Base-by-base conservation (phyloP, 2,329 filamentous ascomycete genomes). In the Alternaria ventricosa region DNA sequence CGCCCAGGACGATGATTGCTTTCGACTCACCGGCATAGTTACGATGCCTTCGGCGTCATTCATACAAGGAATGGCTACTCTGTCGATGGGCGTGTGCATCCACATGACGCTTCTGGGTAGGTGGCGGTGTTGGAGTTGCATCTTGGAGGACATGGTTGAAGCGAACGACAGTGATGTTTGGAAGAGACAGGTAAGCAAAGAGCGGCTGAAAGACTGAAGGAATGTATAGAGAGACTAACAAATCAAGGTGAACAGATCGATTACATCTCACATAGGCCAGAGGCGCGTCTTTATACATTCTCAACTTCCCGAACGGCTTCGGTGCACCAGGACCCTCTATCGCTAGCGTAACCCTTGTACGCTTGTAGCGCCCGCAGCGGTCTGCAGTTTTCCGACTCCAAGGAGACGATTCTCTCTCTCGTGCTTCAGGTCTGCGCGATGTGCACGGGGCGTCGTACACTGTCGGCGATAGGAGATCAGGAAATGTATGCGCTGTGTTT, bases 1-100 rank as follows among this genome's bases (percentile, higher is more conserved):
- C 15, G 11, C 27, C 28, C 22, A 36, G 13, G 22, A 36, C 11
- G 3, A 9, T 18, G 50, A 13, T 20, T 23, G 6, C 11, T 11
- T 15, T 28, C 36, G n/a, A 72, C 76, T 27, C 58, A 80, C 77
- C 11, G 78, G 78, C 71, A 79, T 73, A 20, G 71, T 78, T 25
- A 65, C 76, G 18, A 78, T 72, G 27, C 74, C 78, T 15, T 75
- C 73, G 23, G 64, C 64, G 25, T 75, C 71, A 56, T 75, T 68
- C 65, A 78, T 76, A 55, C 60, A 75, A 46, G 69, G 71, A 54
- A 75, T 63, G 25, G 71, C 61, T 49, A 73, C 61, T 45, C 67
- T 74, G 60, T 75, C 69, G 55, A 73, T 66, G 57, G 71, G 67
- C 55, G 57, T 62, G 41, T 71, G 69, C 30, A 72, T 70, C 63